Conservation (phyloP, 495 filamentous ascomycete species). For the Aspergillus avenaceus region DNA sequence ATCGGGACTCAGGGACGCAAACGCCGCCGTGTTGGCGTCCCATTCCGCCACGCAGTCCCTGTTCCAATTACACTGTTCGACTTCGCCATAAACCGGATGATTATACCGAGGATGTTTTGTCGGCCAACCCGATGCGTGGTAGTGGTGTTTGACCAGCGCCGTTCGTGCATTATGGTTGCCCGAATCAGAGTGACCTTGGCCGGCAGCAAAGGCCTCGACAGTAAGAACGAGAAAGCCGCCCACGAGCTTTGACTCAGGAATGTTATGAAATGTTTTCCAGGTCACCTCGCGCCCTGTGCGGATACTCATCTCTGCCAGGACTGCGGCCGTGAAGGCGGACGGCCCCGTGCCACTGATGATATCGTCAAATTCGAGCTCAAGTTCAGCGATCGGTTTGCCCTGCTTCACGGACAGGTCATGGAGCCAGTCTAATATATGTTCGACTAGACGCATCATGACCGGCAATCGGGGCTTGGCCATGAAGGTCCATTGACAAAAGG, state of each 20-base stretch:
- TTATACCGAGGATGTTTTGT: conserved; percentile 52
- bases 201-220: conserved; percentile 60
- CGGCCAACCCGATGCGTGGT: conserved; percentile 62
- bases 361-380: conserved; percentile 62
- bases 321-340: conserved; percentile 58
- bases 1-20: conserved; percentile 39
- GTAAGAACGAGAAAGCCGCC: conserved; percentile 55
- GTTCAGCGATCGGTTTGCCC: conserved; percentile 44
- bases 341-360: conserved; percentile 65
- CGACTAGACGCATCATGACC: conserved; percentile 58
- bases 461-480: conserved; percentile 58
- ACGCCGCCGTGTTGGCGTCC: conserved; percentile 50
- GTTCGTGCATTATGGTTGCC: conserved; percentile 54
- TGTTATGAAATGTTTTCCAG: conserved; percentile 56
- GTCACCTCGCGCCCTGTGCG: conserved; percentile 30
- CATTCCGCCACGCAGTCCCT: conserved; percentile 53
- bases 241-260: conserved; percentile 53
- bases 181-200: conserved; percentile 61
- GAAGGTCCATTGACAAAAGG: conserved; percentile 69
- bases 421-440: conserved; percentile 58
- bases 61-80: conserved; percentile 63
- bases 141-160: conserved; percentile 61
- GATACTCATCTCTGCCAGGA: conserved; percentile 54
- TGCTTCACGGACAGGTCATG: conserved; percentile 51
- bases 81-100: conserved; percentile 59